phyloP scores from a whole-genome alignment of 139 green algal species.

The Chlamydomonas applanata region DNA sequence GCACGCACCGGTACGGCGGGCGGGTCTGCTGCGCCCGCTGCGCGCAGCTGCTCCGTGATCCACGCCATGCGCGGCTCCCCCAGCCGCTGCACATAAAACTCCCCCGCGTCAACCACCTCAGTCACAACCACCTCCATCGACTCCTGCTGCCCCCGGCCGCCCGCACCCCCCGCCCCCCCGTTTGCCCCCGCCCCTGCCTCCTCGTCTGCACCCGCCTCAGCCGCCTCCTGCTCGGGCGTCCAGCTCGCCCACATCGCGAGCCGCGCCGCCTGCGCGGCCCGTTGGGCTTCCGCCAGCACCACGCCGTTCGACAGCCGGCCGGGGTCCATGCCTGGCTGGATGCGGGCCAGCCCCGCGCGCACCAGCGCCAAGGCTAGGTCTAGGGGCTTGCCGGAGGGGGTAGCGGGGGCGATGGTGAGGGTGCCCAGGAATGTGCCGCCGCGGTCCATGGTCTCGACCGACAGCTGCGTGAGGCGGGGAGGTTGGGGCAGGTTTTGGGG shows the following conservation, averaged over 20 bases:
- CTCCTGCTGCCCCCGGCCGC: too few relatives aligned
- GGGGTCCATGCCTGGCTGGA: constrained; percentile 66
- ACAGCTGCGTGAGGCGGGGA: neutral
- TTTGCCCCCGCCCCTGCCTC: constrained; percentile 17
- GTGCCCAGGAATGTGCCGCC: constrained; percentile 92
- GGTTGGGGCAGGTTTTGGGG: too few relatives aligned
- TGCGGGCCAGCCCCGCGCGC: constrained; percentile 67
- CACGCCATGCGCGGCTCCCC: constrained; percentile 64
- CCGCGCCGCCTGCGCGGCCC: constrained; percentile 61
- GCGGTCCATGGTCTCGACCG: constrained; percentile 78
- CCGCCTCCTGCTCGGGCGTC: constrained; percentile 46
- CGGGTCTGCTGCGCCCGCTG: constrained; percentile 30
- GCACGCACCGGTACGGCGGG: constrained; percentile 25
- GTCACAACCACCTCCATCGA: constrained; percentile 74
- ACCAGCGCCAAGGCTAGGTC: constrained; percentile 77
- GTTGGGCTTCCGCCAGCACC: constrained; percentile 69
- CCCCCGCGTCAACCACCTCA: constrained; percentile 68
- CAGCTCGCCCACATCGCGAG: constrained; percentile 75
- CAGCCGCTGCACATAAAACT: constrained; percentile 76
- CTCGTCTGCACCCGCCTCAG: constrained; percentile 31
- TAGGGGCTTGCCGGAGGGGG: constrained; percentile 27
- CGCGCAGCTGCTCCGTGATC: constrained; percentile 68
- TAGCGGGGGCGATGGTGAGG: constrained; percentile 1
- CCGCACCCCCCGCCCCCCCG: neutral
- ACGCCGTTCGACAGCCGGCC: constrained; percentile 31